phyloP scores from a whole-genome alignment of 495 filamentous ascomycete genomes.

The Aspergillus heteromorphus region DNA sequence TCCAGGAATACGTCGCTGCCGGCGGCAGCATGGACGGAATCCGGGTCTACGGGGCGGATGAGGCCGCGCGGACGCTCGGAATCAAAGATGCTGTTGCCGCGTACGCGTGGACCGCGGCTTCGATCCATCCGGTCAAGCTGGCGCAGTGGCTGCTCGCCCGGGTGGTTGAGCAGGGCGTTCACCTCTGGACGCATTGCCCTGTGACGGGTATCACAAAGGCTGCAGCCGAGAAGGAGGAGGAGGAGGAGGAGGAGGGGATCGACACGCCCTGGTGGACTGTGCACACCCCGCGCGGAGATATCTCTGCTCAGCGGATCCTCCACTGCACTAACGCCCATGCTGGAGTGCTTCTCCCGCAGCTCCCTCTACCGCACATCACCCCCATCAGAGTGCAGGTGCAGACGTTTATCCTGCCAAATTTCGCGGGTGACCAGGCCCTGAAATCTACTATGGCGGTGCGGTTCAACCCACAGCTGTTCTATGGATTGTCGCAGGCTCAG shows the following conservation, averaged over 20 bases:
- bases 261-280: no score
- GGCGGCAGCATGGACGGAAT: conserved; percentile 26
- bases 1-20: conserved; percentile 22
- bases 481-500: conserved; percentile 24
- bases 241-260: no score
- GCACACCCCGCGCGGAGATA: conserved; percentile 6
- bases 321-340: conserved; percentile 33
- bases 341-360: conserved; percentile 20
- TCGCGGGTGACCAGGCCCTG: conserved; percentile 10
- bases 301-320: conserved; percentile 17
- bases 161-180: conserved; percentile 16
- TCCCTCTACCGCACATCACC: conserved; percentile 12
- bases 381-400: no score
- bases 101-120: conserved; percentile 31
- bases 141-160: conserved; percentile 24
- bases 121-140: conserved; percentile 28
- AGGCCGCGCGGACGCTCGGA: not conserved
- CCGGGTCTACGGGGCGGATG: conserved; percentile 16
- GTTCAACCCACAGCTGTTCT: conserved; percentile 28
- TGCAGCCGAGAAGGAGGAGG: no score
- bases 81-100: conserved; percentile 24
- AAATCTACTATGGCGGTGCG: conserved; percentile 25
- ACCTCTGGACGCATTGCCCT: conserved; percentile 25
- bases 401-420: no score
- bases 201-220: conserved; percentile 12